phyloP scores from a whole-genome alignment of 768 basidiomycete species.

The Goffeauzyma gilvescens region DNA sequence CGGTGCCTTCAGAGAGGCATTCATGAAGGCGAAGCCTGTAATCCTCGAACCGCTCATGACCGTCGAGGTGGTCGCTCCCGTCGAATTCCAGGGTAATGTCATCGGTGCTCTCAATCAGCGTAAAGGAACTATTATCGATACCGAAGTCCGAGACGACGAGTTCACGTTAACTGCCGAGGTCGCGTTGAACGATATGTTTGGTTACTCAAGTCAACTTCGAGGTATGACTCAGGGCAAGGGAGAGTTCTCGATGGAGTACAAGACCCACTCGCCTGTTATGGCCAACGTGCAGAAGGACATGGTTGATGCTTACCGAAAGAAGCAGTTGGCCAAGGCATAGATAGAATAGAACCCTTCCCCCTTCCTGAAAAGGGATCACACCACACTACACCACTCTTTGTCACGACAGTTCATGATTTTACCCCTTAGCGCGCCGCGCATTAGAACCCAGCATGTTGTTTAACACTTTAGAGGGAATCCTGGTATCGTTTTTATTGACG shows the following conservation, averaged over 20 bases:
- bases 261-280: conserved; percentile 65
- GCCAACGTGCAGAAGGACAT: conserved; percentile 74
- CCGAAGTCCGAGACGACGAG: conserved; percentile 91
- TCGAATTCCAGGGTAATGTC: conserved; percentile 80
- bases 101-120: conserved; percentile 86
- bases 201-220: conserved; percentile 78
- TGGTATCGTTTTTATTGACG: no score
- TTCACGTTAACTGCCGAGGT: conserved; percentile 84
- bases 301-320: conserved; percentile 67
- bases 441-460: no score
- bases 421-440: no score
- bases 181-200: conserved; percentile 94
- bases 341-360: no score
- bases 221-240: conserved; percentile 95
- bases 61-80: conserved; percentile 87
- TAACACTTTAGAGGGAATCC: no score
- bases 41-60: conserved; percentile 98
- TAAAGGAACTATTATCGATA: conserved; percentile 82
- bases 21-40: conserved; percentile 52
- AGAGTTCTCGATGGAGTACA: conserved; percentile 44
- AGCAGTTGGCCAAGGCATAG: conserved; percentile 36
- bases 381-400: no score
- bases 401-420: no score
- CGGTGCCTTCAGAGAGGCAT: conserved; percentile 81
- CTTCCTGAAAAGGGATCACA: no score